Evolutionary conservation across 768 basidiomycete genomes (phyloP), one percentile per base, ranked within the genome.

Genomic region (Coprinopsis strossmayeri): DNA sequence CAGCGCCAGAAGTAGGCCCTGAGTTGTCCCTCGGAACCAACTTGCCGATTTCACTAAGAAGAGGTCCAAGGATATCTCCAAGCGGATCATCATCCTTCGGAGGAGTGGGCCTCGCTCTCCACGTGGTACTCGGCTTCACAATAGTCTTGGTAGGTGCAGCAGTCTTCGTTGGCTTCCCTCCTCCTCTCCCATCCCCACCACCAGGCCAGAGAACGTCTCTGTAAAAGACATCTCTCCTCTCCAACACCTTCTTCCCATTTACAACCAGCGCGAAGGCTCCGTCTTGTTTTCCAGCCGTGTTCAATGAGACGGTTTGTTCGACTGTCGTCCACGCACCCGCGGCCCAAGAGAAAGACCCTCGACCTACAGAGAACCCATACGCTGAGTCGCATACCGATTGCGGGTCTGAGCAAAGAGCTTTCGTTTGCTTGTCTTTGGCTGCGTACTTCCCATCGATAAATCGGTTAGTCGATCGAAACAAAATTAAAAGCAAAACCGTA

Each of bases 331-430:
- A 92, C 32, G 61, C 68, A 0, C 87, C 88, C 2, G 64, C 54
- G 0, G 67, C 59, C 64, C 79, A 91, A 1, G 49, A 58, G 69
- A 88, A 91, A 0, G 83, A 70, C 0, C 87, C 87, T 4, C 89
- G 76, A 11, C 81, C 87, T 20, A 91, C 69, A 1, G 87, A 89
- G 20, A 89, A 68, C 0, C 90, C 90, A 57, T 89, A 91, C 0
- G 62, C 61, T 0, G 72, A 55, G 42, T 84, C 74, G 61, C 89
- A 91, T 4, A 78, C 71, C 0, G 87, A 86, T 28, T 62, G 62
- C 0, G 76, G 73, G 30, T 82, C 76, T 0, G 62, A 53, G 60
- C 89, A 91, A 1, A 90, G 66, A 0, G 69, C 64, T 0, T 63
- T 51, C 0, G 81, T 78, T 61, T 91, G 88, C 55, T 76, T 78